Evolutionary conservation across 2,329 filamentous ascomycete genomes (phyloP).

Genomic region (Ceratocystis ficicola): DNA sequence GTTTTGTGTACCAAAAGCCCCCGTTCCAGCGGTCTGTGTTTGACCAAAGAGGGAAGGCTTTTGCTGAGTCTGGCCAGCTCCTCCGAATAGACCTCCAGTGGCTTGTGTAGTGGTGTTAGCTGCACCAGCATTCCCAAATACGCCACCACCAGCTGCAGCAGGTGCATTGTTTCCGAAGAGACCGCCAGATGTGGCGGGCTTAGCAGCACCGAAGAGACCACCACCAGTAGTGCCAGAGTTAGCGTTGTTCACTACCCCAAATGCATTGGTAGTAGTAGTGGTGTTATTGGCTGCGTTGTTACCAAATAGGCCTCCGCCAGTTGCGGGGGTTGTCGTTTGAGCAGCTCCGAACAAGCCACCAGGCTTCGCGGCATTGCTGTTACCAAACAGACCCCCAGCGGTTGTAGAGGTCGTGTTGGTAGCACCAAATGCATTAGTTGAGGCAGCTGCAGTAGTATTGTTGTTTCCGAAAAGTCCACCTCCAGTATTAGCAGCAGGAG

Average conservation of each 20-base stretch:
- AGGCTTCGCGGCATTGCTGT: conserved; percentile 31
- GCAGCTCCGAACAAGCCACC: conserved; percentile 40
- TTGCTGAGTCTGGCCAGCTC: conserved; percentile 40
- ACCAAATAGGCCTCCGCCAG: conserved; percentile 38
- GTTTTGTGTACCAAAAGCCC: conserved; percentile 43
- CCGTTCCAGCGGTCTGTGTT: conserved; percentile 34
- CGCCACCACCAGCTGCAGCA: conserved; percentile 27
- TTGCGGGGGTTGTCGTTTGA: conserved; percentile 15
- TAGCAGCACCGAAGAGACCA: conserved; percentile 35
- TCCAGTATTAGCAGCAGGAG: conserved; percentile 26
- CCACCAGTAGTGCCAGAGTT: conserved; percentile 13
- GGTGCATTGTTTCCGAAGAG: conserved; percentile 34
- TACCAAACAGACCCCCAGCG: conserved; percentile 33
- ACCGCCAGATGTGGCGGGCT: conserved; percentile 29
- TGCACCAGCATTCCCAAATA: conserved; percentile 28
- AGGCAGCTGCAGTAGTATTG: conserved; percentile 14
- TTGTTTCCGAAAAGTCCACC: conserved; percentile 38
- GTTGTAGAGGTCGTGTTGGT: conserved; percentile 24
- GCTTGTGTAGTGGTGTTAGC: conserved; percentile 32
- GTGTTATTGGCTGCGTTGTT: conserved; percentile 25
- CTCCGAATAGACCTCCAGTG: conserved; percentile 33
- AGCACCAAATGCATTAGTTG: conserved; percentile 33
- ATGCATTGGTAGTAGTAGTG: conserved; percentile 29
- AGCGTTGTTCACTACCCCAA: conserved; percentile 28
- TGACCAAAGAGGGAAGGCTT: conserved; percentile 46